Conservation (phyloP, 352 stramenopile genomes). For the Pythium aquatile region DNA sequence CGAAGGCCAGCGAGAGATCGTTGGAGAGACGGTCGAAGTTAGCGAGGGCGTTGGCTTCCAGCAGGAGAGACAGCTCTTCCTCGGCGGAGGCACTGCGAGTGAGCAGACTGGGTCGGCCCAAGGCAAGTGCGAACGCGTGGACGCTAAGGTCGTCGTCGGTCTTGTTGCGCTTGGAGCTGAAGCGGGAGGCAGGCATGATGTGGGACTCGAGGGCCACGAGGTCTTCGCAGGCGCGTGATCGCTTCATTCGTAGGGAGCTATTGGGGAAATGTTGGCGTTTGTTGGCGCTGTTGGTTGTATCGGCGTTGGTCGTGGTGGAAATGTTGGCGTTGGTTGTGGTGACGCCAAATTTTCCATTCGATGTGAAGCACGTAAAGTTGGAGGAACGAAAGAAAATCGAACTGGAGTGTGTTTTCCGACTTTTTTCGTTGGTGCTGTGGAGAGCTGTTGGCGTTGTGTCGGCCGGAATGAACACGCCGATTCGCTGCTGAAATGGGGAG, state of each 20-base stretch:
- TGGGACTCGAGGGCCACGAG: conserved; percentile 52
- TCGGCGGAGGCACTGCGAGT: conserved; percentile 16
- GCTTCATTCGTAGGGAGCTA: conserved; percentile 43
- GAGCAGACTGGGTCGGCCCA: conserved; percentile 8
- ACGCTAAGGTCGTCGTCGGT: conserved; percentile 14
- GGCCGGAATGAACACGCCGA: conserved; percentile 1
- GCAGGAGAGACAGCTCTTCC: conserved; percentile 20
- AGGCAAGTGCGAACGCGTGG: conserved; percentile 7
- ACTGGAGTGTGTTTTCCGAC: neutral
- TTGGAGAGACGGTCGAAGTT: conserved; percentile 2
- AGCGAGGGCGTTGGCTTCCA: conserved; percentile 19
- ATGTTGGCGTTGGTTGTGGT: neutral
- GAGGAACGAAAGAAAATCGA: neutral
- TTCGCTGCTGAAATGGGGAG: neutral
- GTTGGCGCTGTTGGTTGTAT: neutral
- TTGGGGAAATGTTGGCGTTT: conserved; percentile 1
- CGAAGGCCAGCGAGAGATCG: conserved; percentile 1
- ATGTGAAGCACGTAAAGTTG: neutral
- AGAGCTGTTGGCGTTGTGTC: neutral
- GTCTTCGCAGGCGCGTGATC: conserved; percentile 68
- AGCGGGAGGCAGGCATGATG: conserved; percentile 12
- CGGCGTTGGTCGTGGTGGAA: neutral
- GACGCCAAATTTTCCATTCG: conserved; percentile 1
- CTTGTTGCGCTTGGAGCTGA: conserved; percentile 26
- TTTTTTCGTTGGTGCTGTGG: neutral